Evolutionary conservation across 306 rosid species (phyloP).

Genomic region (Cicer chorassanicum): DNA sequence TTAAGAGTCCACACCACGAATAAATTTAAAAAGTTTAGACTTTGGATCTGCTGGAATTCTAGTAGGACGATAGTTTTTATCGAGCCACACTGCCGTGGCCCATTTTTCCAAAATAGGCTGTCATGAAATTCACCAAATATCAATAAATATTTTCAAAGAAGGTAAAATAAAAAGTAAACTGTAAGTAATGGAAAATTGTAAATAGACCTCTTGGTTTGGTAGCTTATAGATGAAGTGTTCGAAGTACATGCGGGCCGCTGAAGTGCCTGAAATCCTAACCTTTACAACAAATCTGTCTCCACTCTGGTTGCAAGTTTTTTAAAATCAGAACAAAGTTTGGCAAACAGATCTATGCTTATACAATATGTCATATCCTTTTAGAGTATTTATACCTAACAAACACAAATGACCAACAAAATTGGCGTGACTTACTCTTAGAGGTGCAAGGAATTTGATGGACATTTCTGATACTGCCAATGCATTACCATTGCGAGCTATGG

Average conservation of each 20-base stretch:
- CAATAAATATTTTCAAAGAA: constrained; percentile 28
- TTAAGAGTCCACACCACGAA: constrained; percentile 55
- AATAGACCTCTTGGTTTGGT: constrained; percentile 78
- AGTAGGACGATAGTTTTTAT: constrained; percentile 72
- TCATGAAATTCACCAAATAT: constrained; percentile 40
- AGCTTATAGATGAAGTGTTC: constrained; percentile 81
- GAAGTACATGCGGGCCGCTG: constrained; percentile 74
- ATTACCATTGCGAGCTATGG: constrained; percentile 69
- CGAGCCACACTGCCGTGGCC: constrained; percentile 85
- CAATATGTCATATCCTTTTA: constrained; percentile 22
- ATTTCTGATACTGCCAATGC: constrained; percentile 79
- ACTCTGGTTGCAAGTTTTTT: constrained; percentile 56
- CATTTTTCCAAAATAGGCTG: constrained; percentile 88
- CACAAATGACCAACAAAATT: constrained; percentile 19
- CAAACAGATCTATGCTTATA: constrained; percentile 27
- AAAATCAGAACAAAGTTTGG: constrained; percentile 41
- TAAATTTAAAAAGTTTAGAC: constrained; percentile 62
- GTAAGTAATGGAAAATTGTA: neutral
- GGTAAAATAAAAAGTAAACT: neutral
- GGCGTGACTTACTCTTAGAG: constrained; percentile 69
- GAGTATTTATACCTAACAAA: neutral
- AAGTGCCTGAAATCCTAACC: constrained; percentile 67
- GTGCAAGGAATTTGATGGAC: constrained; percentile 81
- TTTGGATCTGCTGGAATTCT: constrained; percentile 74
- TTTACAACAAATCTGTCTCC: constrained; percentile 76